Evolutionary conservation across 2,329 filamentous ascomycete genomes (phyloP), one percentile per base, ranked within the genome.

Genomic region (Calonectria ilicicola): DNA sequence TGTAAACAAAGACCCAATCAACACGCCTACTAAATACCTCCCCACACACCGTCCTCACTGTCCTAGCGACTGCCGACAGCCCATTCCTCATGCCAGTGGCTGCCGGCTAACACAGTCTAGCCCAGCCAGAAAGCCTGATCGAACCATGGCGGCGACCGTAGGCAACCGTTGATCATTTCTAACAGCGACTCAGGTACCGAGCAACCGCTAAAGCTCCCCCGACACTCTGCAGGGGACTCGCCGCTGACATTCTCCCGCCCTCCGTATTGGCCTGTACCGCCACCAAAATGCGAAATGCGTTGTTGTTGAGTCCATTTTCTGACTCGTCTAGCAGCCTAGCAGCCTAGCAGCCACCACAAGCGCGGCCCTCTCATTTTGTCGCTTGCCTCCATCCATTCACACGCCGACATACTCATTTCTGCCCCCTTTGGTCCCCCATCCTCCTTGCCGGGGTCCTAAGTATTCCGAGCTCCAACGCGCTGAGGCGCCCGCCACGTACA

Each of bases 91-190:
- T 29, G 27, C 51, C 10, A 27, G 46, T 71, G 53, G 46, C 65
- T 72, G 60, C 21, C 56, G 38, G 56, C 65, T 60, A 72, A 65
- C 56, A 32, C 21, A 65, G 47, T 64, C 47, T 67, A 19, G 65
- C 69, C 65, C 69, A 53, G 44, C 51, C 35, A 21, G 51, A 29
- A 21, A 35, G n/a, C 46, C 62, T 47, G 42, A 67, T 67, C 69
- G 47, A 51, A 53, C 64, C 65, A 67, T 44, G 46, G 58, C 56
- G 47, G 38, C 26, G 40, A 46, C 40, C 58, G 23, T 63, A 40
- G 27, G 29, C 58, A 38, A 38, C 35, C 46, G 56, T 64, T 63
- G 46, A 64, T 64, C 46, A 38, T 51, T 46, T 62, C 35, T 46
- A 32, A 56, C 35, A 67, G 44, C 46, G 56, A 63, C 64, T 38